Evolutionary conservation across 2,329 filamentous ascomycete species (phyloP), one percentile per base, ranked within the genome.

Genomic region (Alternaria tenuissima): DNA sequence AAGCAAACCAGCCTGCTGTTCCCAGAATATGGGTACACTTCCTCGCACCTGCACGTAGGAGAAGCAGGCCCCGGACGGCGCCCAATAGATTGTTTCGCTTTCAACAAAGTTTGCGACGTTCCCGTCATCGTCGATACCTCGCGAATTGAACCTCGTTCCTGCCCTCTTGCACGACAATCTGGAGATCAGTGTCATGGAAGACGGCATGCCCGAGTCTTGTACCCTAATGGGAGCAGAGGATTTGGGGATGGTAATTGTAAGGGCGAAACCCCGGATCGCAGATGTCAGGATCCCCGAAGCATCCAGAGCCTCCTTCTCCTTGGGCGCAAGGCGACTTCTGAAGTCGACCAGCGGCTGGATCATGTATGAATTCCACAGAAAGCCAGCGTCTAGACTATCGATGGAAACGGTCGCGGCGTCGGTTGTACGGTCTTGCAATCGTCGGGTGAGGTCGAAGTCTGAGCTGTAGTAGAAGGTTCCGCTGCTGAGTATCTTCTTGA

Each of bases 51-150:
- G 95, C 2, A 90, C 92, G 78, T 97, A 99, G 0, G 95, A 98
- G 76, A 98, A 98, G 56, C 93, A 88, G 7, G 93, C 87, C 1
- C 83, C 84, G 1, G 88, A 87, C 1, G 91, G 91, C 68, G 90
- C 90, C 90, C 92, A 97, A 74, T 96, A 94, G 41, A 94, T 88
- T 0, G 93, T 96, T 80, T 99, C 95, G 0, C 93, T 95, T 79
- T 99, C 95, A n/a, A 98, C 95, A 79, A 97, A 99, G 78, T 99
- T 99, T 62, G 95, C 94, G 28, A 98, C 95, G 71, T 98, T 93
- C 14, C 95, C 95, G 73, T 98, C 93, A 76, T 99, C 95, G 74
- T 99, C 95, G 65, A 99, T 97, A 39, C 95, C 95, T 68, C 95
- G 87, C n/a, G 94, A 91, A 77, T 98, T 98, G 84, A 98, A 99